These are phyloP conservation scores for Blastobotrys elegans DNA, from an alignment of 1,139 yeast genomes.

Conservation along the genomic window DNA sequence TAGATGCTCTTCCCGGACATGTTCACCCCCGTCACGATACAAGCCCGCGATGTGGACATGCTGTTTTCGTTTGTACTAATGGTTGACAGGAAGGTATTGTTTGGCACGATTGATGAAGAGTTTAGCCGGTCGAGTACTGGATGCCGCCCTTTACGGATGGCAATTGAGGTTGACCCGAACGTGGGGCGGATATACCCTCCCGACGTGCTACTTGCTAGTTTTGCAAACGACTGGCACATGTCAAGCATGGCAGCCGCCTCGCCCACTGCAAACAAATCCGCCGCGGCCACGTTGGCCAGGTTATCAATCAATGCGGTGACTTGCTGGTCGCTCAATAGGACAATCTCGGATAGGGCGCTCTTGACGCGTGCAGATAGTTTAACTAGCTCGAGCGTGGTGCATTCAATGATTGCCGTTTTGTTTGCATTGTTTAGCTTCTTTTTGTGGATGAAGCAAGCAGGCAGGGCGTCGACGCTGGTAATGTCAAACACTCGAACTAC, in stretches of 20 bases:
- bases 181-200: slow-evolving; percentile 50
- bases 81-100: slow-evolving; percentile 44
- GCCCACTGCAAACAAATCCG: slow-evolving; percentile 48
- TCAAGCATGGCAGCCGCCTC: slow-evolving; percentile 50
- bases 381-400: slow-evolving; percentile 2
- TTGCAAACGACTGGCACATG: slow-evolving; percentile 63
- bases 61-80: slow-evolving; percentile 33
- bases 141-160: slow-evolving; percentile 59
- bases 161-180: slow-evolving; percentile 43
- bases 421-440: not conserved
- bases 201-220: slow-evolving; percentile 51
- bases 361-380: not conserved
- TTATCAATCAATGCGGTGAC: slow-evolving; percentile 47
- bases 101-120: slow-evolving; percentile 54
- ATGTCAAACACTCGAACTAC: not conserved
- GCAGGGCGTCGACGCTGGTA: not conserved
- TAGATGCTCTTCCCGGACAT: slow-evolving; percentile 98
- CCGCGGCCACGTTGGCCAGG: slow-evolving; percentile 38
- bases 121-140: slow-evolving; percentile 60
- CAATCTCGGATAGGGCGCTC: slow-evolving; percentile 1
- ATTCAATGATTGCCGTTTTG: not conserved
- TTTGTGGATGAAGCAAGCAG: not conserved
- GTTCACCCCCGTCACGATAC: slow-evolving; percentile 83
- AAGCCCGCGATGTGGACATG: slow-evolving; percentile 39
- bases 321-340: not conserved